Percentiles rank a stretch among this genome's conserved stretches.
Evolutionary conservation across 345 rosid genomes (phyloP).

Genomic region (Dipteronia dyeriana): DNA sequence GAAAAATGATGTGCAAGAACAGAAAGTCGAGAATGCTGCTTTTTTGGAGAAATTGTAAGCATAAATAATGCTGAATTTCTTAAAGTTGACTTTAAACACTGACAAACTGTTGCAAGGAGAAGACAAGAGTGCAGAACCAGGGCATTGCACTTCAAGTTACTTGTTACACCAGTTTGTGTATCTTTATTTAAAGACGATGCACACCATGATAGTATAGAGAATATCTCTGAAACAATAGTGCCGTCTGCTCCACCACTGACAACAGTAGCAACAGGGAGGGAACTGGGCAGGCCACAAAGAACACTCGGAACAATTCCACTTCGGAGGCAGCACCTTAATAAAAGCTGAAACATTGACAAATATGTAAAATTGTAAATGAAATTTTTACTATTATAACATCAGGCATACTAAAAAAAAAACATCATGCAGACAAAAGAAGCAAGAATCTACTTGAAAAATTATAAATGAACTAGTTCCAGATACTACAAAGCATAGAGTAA

Average conservation of each 20-base stretch:
- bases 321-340: conserved; percentile 87
- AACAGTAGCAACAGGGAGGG: conserved; percentile 75
- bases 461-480: conserved; percentile 14
- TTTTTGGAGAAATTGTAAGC: conserved; percentile 85
- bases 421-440: conserved; percentile 7
- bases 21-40: conserved; percentile 81
- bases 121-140: conserved; percentile 70
- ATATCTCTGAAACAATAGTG: conserved; percentile 83
- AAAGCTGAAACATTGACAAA: conserved; percentile 58
- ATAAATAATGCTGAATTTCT: conserved; percentile 83
- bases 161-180: conserved; percentile 55
- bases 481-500: not conserved
- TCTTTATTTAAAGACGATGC: conserved; percentile 56
- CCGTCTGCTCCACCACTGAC: conserved; percentile 97
- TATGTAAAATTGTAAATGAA: conserved; percentile 2
- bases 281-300: conserved; percentile 90
- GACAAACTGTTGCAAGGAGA: conserved; percentile 73
- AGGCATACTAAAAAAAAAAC: not conserved
- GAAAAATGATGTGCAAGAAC: conserved; percentile 69
- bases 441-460: not conserved
- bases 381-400: conserved; percentile 7
- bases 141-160: conserved; percentile 50
- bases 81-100: conserved; percentile 79
- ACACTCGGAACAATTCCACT: conserved; percentile 69
- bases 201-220: conserved; percentile 62